Percentiles rank a stretch among this genome's conserved stretches.
phyloP scores from a whole-genome alignment of 1,284 basidiomycete genomes.

The Tilletia walkeri region DNA sequence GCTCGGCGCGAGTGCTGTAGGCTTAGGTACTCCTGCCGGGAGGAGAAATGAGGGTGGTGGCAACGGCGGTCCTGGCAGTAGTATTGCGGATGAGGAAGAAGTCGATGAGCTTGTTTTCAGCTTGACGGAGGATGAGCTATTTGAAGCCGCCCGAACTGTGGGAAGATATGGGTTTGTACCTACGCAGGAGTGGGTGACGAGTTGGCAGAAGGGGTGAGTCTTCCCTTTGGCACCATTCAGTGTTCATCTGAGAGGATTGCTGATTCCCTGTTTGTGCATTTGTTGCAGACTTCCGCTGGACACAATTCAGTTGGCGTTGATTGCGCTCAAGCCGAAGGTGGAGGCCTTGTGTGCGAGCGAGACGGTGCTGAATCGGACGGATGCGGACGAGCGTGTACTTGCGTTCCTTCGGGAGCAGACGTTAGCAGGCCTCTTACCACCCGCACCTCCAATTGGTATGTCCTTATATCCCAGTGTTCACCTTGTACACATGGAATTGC shows the following conservation, averaged over 20 bases:
- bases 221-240: background rate
- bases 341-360: conserved; percentile 36
- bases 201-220: conserved; percentile 36
- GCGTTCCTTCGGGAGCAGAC: conserved; percentile 43
- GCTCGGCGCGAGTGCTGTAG: background rate
- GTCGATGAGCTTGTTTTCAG: conserved; percentile 23
- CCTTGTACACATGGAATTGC: background rate
- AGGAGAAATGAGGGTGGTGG: conserved; percentile 1
- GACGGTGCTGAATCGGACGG: conserved; percentile 22
- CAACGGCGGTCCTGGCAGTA: background rate
- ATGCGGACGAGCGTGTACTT: conserved; percentile 41
- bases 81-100: conserved; percentile 6
- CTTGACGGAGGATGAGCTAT: conserved; percentile 29
- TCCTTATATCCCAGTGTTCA: background rate
- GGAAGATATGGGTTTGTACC: conserved; percentile 46
- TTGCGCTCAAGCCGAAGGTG: conserved; percentile 36
- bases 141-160: conserved; percentile 31
- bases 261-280: background rate
- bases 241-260: too few relatives aligned
- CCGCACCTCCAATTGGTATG: conserved; percentile 19
- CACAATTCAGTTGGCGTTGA: conserved; percentile 32
- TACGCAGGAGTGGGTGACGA: conserved; percentile 43
- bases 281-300: conserved; percentile 29
- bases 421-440: conserved; percentile 30
- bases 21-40: background rate